Evolutionary conservation across 1,139 yeast genomes (phyloP), one percentile per base, ranked within the genome.

Genomic region (Suhomyces yuchorum): DNA sequence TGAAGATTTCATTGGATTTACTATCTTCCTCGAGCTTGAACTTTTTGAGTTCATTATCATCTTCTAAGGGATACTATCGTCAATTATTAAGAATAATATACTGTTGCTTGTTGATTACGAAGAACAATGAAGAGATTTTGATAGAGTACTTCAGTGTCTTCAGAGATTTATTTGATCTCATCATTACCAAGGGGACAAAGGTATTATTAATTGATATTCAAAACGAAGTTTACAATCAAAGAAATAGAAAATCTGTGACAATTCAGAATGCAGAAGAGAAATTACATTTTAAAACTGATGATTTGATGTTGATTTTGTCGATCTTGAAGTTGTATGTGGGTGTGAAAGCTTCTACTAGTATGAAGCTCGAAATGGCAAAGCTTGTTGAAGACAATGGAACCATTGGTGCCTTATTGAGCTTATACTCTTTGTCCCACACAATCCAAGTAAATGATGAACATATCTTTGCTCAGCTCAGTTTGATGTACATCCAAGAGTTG

Each of bases 401-500:
- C 1, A 73, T 87, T 30, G 78, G 81, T 45, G 75, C 87, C 0
- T 74, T 89, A 26, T 66, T 88, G 57, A 81, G 82, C 48, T 70
- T 88, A 14, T 90, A 83, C 62, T 79, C 93, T 0, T 81, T 83
- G 49, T 81, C 95, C 0, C 87, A 87, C 57, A 66, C 81, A 39
- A 72, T 86, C 37, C 80, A 78, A 51, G 71, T 82, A 2, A 80
- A 82, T 50, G 81, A 78, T 30, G 95, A 87, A 47, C 81, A 81
- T 30, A 71, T 85, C 0, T 82, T 86, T 61, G 95, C 96, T 0
- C 93, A 87, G 53, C 67, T 89, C 44, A 75, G 92, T 24, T 70
- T 92, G 53, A 78, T 82, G 61, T 87, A 82, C 54, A 73, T 90
- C 39, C 80, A 82, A 51, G 96, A 89, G 56, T 71, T 91, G 60